Evolutionary conservation across 83 land plant genomes (phyloP).

Genomic region (Diphasiastrum complanatum): DNA sequence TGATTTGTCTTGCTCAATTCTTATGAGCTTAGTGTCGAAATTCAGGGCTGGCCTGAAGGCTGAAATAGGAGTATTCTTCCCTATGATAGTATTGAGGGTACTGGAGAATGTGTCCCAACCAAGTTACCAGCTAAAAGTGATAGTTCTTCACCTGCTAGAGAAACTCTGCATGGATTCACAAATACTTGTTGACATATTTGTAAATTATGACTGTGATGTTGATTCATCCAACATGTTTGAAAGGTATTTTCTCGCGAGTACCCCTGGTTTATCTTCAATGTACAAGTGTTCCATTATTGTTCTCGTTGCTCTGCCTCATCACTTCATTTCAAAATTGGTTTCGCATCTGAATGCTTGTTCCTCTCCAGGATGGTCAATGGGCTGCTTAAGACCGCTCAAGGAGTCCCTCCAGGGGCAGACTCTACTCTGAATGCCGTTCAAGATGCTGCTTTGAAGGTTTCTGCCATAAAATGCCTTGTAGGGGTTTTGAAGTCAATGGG

Average conservation of each 20-base stretch:
- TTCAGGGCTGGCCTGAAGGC: slow-evolving; percentile 97
- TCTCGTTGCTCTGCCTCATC: background rate
- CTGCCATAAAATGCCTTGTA: slow-evolving; percentile 85
- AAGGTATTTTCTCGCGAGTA: too few relatives aligned
- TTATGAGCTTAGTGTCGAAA: slow-evolving; percentile 93
- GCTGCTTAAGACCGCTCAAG: slow-evolving; percentile 90
- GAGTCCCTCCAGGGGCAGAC: slow-evolving; percentile 80
- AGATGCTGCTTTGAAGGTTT: slow-evolving; percentile 71
- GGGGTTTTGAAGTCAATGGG: slow-evolving; percentile 84
- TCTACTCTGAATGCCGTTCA: slow-evolving; percentile 71
- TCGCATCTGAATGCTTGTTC: too few relatives aligned
- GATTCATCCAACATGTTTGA: slow-evolving; percentile 96
- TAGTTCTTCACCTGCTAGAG: slow-evolving; percentile 84
- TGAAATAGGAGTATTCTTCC: slow-evolving; percentile 98
- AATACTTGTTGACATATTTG: slow-evolving; percentile 86
- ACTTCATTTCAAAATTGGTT: too few relatives aligned
- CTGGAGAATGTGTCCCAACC: slow-evolving; percentile 97
- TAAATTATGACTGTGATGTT: slow-evolving; percentile 99
- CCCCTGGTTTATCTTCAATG: background rate
- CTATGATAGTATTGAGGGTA: slow-evolving; percentile 97
- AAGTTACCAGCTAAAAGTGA: slow-evolving; percentile 91
- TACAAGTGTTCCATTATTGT: background rate
- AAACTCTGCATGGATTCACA: slow-evolving; percentile 94
- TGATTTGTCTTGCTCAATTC: slow-evolving; percentile 97
- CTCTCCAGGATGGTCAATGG: slow-evolving; percentile 89